phyloP scores from a whole-genome alignment of 768 basidiomycete species.

The Phylloporus sp. region DNA sequence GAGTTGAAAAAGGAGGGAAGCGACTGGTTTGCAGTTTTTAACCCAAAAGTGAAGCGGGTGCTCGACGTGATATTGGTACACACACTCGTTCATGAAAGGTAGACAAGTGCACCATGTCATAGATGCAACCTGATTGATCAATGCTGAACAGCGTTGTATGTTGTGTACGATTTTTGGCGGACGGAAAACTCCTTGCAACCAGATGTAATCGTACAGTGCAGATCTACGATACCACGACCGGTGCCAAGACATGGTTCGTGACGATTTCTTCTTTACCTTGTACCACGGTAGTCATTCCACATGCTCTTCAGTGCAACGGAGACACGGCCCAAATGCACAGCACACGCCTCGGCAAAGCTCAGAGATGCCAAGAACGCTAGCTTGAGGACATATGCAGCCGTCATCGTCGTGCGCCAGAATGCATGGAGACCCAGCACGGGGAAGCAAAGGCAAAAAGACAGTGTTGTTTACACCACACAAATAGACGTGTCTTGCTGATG shows the following conservation, averaged over 20 bases:
- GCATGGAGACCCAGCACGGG: no score
- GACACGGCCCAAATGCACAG: no score
- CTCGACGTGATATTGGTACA: constrained; percentile 81
- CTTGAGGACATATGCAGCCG: no score
- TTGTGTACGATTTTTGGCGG: constrained; percentile 91
- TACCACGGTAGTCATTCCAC: constrained; percentile 7
- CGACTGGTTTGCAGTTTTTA: constrained; percentile 91
- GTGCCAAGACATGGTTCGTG: constrained; percentile 75
- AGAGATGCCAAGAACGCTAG: no score
- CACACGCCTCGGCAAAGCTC: no score
- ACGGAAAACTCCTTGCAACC: constrained; percentile 89
- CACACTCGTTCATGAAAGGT: constrained; percentile 91
- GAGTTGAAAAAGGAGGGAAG: constrained; percentile 57
- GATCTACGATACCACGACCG: constrained; percentile 90
- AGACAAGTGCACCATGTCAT: constrained; percentile 15
- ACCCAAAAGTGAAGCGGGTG: constrained; percentile 70
- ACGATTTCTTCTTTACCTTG: not conserved
- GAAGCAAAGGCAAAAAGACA: not conserved
- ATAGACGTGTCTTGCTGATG: constrained; percentile 27
- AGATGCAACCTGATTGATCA: constrained; percentile 5
- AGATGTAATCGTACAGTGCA: constrained; percentile 96
- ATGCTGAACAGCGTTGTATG: constrained; percentile 60
- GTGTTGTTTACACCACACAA: constrained; percentile 33
- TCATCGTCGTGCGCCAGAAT: no score
- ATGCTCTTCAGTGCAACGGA: constrained; percentile 42